Evolutionary conservation across 2,329 filamentous ascomycete genomes (phyloP), one percentile per base, ranked within the genome.

Genomic region (Fusarium secorum): DNA sequence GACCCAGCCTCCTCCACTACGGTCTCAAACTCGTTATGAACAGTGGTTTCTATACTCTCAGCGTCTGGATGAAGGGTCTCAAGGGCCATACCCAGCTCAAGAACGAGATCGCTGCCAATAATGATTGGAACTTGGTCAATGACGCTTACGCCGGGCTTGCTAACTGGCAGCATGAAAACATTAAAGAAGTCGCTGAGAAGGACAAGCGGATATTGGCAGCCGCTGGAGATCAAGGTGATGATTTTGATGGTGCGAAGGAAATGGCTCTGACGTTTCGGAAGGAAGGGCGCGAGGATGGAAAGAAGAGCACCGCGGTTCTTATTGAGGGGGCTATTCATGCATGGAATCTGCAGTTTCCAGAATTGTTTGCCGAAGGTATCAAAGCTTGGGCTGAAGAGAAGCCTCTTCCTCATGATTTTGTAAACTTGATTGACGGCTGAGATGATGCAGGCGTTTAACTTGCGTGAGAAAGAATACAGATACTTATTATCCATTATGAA

Each of bases 321-420:
- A 48, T 68, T 20, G 63, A 52, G 24, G 51, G 45, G 1, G 62
- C 45, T 3, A 48, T 64, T 1, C 82, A 83, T 71, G 77, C 76
- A 14, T 84, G 82, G 83, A 79, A 83, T 53, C 57, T 84, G 46
- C 82, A 84, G 45, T 72, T 79, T 32, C 83, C 83, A 0, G 72
- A 78, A 38, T 48, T 83, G 4, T 84, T 84, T 66, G 80, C 81
- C 0, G 66, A 74, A 22, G 79, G 78, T 0, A 73, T 83, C 9
- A 75, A 68, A 59, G 79, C 80, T 11, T 84, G 82, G 82, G 64
- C 81, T 5, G 71, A 78, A 24, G 68, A 66, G 5, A 53, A 56
- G 5, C 54, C 60, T 32, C 41, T 82, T 41, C 79, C 80, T 3
- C 53, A 59, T 4, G 75, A 56, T 11, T 72, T 78, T 49, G 66